These are phyloP conservation scores for Pestalotiopsis sp. DNA, from an alignment of 2,329 filamentous ascomycete genomes.

Conservation along the genomic window DNA sequence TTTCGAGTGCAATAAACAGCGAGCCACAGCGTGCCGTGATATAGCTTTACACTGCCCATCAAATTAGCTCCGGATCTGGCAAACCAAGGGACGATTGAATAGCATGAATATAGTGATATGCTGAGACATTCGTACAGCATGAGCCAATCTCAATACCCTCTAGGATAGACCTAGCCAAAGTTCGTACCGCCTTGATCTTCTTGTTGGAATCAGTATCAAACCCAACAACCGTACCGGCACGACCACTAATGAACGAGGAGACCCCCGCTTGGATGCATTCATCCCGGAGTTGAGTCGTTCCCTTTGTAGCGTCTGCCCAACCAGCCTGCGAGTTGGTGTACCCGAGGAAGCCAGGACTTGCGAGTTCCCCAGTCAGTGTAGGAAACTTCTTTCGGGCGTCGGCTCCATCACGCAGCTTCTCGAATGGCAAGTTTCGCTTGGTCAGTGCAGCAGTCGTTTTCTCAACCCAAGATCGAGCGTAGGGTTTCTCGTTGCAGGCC, in stretches of 20 bases:
- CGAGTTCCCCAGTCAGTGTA: background rate
- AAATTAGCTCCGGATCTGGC: too few relatives aligned
- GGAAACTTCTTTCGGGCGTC: background rate
- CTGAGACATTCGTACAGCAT: too few relatives aligned
- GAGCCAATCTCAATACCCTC: too few relatives aligned
- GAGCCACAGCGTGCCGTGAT: too few relatives aligned
- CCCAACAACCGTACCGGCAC: background rate
- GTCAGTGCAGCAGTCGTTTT: background rate
- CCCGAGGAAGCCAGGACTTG: background rate
- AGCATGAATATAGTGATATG: too few relatives aligned
- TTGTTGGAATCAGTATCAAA: background rate
- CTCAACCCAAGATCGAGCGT: background rate
- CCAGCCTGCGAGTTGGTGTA: background rate
- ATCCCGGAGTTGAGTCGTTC: background rate
- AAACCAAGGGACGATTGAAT: too few relatives aligned
- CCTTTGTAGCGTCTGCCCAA: constrained; percentile 6
- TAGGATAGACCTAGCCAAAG: background rate
- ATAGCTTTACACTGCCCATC: too few relatives aligned
- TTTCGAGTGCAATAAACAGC: too few relatives aligned
- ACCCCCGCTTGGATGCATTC: background rate
- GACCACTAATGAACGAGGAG: constrained; percentile 5
- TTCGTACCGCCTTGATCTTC: background rate
- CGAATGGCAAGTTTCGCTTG: background rate
- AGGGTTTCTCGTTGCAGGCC: background rate
- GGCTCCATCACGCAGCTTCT: background rate